These are phyloP conservation scores for peach (Prunus persica) DNA, from an alignment of 306 rosid species.

Conservation along the genomic window DNA sequence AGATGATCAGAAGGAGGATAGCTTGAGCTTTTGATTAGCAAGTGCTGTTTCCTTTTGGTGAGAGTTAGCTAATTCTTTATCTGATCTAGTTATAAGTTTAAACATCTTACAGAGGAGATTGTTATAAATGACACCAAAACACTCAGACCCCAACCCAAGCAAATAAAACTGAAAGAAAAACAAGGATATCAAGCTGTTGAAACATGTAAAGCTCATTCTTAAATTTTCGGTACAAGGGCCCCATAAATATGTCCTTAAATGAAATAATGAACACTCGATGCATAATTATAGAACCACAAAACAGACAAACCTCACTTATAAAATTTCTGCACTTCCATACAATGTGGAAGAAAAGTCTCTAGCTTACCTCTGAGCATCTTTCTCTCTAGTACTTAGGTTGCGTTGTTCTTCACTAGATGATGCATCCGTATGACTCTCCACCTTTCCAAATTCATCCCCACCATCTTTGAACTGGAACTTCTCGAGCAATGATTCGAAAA, in stretches of 20 bases:
- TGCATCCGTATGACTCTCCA: conserved; percentile 23
- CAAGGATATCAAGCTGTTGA: neutral
- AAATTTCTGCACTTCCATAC: neutral
- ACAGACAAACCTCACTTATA: conserved; percentile 13
- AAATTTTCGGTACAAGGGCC: neutral
- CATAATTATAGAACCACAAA: neutral
- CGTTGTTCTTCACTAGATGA: conserved; percentile 29
- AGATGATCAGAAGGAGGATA: neutral
- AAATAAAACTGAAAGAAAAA: neutral
- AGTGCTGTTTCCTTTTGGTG: neutral
- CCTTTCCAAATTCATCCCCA: conserved; percentile 38
- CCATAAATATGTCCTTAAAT: neutral
- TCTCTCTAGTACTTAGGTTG: conserved; percentile 38
- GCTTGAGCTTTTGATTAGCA: neutral
- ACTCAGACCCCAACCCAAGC: neutral
- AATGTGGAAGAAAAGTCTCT: neutral
- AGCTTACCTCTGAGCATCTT: conserved; percentile 52
- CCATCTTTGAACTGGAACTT: conserved; percentile 46
- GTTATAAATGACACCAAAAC: neutral
- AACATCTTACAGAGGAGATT: neutral
- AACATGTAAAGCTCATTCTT: neutral
- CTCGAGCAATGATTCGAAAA: conserved; percentile 50
- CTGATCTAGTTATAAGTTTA: neutral
- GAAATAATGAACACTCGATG: neutral
- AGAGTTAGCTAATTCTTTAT: neutral